phyloP scores from a whole-genome alignment of 305 asterid genomes.

The Solanum hybrid region DNA sequence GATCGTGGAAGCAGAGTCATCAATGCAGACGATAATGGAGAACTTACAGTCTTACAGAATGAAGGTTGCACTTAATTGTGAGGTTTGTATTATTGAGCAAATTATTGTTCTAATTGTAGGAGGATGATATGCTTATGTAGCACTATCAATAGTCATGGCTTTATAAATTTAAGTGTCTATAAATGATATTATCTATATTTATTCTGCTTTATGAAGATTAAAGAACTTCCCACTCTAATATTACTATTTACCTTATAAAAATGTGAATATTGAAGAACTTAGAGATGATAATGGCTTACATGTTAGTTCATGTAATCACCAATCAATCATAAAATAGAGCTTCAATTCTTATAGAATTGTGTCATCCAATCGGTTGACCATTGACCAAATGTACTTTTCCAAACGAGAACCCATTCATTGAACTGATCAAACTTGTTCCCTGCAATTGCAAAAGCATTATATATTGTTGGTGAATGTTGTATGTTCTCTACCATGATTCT shows the following conservation, averaged over 20 bases:
- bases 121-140: not conserved
- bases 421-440: not conserved
- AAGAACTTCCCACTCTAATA: not conserved
- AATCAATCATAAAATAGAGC: not conserved
- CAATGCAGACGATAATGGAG: slow-evolving; percentile 80
- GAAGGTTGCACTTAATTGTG: slow-evolving; percentile 75
- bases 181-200: not conserved
- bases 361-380: not conserved
- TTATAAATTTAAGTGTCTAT: not conserved
- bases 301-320: not conserved
- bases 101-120: not conserved
- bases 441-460: not conserved
- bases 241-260: not conserved
- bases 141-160: not conserved
- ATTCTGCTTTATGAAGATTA: not conserved
- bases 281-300: not conserved
- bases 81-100: slow-evolving; percentile 32
- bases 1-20: slow-evolving; percentile 67
- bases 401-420: not conserved
- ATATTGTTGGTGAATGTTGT: not conserved
- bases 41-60: slow-evolving; percentile 82
- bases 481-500: not conserved
- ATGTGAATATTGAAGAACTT: not conserved
- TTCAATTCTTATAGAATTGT: not conserved
- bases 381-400: not conserved